Evolutionary conservation across 805 yeast species (phyloP).

Genomic region (Pichia sporocuriosa): DNA sequence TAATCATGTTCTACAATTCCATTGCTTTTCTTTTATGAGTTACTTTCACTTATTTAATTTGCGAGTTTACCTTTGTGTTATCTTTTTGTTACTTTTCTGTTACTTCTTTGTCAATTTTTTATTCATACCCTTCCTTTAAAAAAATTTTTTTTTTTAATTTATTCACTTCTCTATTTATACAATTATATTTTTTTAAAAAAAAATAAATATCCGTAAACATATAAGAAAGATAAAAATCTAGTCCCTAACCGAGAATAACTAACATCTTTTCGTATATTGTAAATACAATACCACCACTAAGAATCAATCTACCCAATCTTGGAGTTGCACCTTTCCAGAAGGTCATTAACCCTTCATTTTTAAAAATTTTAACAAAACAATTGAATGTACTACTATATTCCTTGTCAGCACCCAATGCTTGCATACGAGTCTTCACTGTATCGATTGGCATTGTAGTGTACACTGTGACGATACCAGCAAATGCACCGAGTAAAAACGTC

Average conservation of each 20-base stretch:
- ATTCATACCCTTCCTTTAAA: too few species aligned
- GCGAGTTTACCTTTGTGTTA: too few species aligned
- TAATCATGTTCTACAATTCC: neutral
- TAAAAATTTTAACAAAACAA: slow-evolving; percentile 75
- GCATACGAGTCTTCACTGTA: slow-evolving; percentile 96
- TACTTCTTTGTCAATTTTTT: too few species aligned
- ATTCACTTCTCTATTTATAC: too few species aligned
- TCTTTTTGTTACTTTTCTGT: too few species aligned
- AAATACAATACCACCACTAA: slow-evolving; percentile 96
- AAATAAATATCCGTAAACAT: too few species aligned
- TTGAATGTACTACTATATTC: slow-evolving; percentile 68
- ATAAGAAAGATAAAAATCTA: too few species aligned
- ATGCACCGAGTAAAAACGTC: slow-evolving; percentile 85
- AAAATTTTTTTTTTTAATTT: too few species aligned
- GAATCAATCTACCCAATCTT: slow-evolving; percentile 80
- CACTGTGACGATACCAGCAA: slow-evolving; percentile 85
- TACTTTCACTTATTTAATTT: neutral
- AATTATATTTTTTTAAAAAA: too few species aligned
- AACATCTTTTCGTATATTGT: slow-evolving; percentile 92
- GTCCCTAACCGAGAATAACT: slow-evolving; percentile 42
- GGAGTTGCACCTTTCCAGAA: slow-evolving; percentile 99
- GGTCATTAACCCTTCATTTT: slow-evolving; percentile 81
- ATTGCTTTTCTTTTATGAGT: slow-evolving; percentile 1
- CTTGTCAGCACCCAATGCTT: slow-evolving; percentile 71
- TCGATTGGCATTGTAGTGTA: slow-evolving; percentile 94